These are phyloP conservation scores for Tephrocybe sp. DNA, from an alignment of 768 basidiomycete species.

Conservation along the genomic window DNA sequence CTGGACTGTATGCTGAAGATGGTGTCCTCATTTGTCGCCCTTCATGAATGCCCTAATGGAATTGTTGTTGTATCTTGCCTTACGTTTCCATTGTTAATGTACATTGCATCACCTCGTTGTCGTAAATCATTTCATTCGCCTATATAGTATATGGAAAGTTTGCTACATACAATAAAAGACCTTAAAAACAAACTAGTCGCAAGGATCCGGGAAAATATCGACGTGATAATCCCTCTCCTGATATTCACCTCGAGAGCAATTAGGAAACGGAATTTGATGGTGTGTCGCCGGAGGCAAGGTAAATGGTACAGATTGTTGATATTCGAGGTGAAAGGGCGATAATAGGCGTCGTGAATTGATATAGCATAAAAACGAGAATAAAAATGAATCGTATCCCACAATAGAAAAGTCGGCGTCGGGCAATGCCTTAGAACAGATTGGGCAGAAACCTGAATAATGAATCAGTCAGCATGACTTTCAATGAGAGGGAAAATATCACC, in stretches of 20 bases:
- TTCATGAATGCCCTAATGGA: constrained; percentile 7
- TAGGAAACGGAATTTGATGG: background rate
- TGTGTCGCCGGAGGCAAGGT: constrained; percentile 12
- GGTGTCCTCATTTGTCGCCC: constrained; percentile 52
- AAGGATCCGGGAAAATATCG: constrained; percentile 4
- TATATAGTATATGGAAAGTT: constrained; percentile 10
- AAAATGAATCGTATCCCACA: background rate
- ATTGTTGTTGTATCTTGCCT: constrained; percentile 2
- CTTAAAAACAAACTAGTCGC: constrained; percentile 7
- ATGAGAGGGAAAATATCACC: constrained; percentile 38
- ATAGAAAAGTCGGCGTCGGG: background rate
- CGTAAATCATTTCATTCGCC: constrained; percentile 14
- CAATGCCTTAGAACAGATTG: constrained; percentile 48
- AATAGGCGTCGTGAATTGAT: background rate
- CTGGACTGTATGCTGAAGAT: constrained; percentile 56
- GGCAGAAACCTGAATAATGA: constrained; percentile 42
- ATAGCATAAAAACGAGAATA: background rate
- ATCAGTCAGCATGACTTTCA: background rate
- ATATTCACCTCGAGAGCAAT: constrained; percentile 7
- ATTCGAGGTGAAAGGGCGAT: constrained; percentile 14
- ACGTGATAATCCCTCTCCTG: background rate
- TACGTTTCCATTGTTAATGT: constrained; percentile 8
- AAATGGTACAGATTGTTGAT: constrained; percentile 16
- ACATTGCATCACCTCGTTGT: constrained; percentile 1
- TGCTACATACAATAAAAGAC: constrained; percentile 19